A percentile compares a stretch with the other conserved stretches of the same genome.
These are phyloP conservation scores for Hyphopichia khmerensis DNA, from an alignment of 1,139 yeast species.

Conservation along the genomic window DNA sequence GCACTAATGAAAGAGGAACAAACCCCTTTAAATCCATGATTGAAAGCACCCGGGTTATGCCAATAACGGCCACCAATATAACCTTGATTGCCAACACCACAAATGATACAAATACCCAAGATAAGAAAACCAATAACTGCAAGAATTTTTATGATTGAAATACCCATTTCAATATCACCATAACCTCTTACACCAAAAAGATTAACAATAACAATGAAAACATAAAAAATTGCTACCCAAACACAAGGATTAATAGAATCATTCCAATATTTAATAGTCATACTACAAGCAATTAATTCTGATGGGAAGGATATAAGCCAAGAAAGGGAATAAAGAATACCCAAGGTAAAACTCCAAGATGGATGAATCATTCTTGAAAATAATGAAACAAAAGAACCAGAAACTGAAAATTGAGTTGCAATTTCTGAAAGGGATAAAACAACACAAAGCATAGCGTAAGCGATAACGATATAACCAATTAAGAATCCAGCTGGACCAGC, in stretches of 20 bases:
- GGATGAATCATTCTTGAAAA: slow-evolving; percentile 63
- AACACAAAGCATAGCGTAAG: slow-evolving; percentile 48
- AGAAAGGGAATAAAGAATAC: slow-evolving; percentile 39
- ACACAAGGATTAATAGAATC: slow-evolving; percentile 36
- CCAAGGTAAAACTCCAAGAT: slow-evolving; percentile 56
- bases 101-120: slow-evolving; percentile 36
- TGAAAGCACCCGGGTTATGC: slow-evolving; percentile 48
- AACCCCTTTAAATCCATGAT: slow-evolving; percentile 72
- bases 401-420: slow-evolving; percentile 59
- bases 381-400: slow-evolving; percentile 59
- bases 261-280: slow-evolving; percentile 45
- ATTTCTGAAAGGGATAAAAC: slow-evolving; percentile 62
- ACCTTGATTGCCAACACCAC: slow-evolving; percentile 44
- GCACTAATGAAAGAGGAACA: slow-evolving; percentile 82
- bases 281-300: slow-evolving; percentile 44
- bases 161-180: slow-evolving; percentile 45
- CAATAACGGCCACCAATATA: slow-evolving; percentile 43
- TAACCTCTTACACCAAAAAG: slow-evolving; percentile 46
- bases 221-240: slow-evolving; percentile 44
- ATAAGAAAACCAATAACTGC: slow-evolving; percentile 46
- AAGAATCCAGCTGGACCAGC: slow-evolving; percentile 73
- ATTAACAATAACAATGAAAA: slow-evolving; percentile 36
- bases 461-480: slow-evolving; percentile 48
- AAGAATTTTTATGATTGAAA: slow-evolving; percentile 41
- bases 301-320: slow-evolving; percentile 47